Base-by-base conservation (phyloP, 2,329 filamentous ascomycete genomes). In the Metarhizium sp. region DNA sequence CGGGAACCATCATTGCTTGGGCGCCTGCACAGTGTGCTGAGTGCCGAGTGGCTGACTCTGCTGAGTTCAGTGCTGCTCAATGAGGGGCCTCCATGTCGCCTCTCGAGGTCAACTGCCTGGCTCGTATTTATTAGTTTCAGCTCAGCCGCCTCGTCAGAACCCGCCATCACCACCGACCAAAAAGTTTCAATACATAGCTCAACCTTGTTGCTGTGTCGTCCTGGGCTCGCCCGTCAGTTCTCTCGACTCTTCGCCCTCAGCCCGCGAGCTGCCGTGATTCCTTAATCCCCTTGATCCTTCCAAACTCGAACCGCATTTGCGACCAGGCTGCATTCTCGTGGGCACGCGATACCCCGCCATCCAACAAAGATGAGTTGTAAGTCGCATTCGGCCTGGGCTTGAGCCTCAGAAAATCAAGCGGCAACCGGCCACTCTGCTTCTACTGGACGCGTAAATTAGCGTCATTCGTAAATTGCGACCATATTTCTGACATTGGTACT, bases 291-390 rank as follows among this genome's bases (percentile, higher is more conserved):
- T 11, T 30, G 25, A 48, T 48, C 45, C 45, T 29, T 14, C 20
- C 25, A 14, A 48, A 29, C 6, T 30, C 45, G 20, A 30, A 30
- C 25, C 25, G 42, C 42, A 45, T 45, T 45, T 20, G 16, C 42
- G 50, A 42, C 36, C 29, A 25, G 50, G 38, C 42, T 32, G 47
- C 48, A 18, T 46, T 34, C 13, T 34, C 45, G 45, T 14, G n/a
- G 51, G 34, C 48, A 25, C 47, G 51, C 55, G 55, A 55, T 46
- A 59, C 63, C 63, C 63, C 62, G 61, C 63, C 66, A 65, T 61
- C 58, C 54, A 51, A 55, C 38, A 58, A 60, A 61, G 58, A 68
- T 68, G 66, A 67, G 65, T 58, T 64, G 66, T 68, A 64, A 65
- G 66, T 68, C 60, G 62, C 55, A 20, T 50, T 49, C 46, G 20